Base-by-base conservation (phyloP, 2,329 filamentous ascomycete species). In the Botryotinia convoluta region DNA sequence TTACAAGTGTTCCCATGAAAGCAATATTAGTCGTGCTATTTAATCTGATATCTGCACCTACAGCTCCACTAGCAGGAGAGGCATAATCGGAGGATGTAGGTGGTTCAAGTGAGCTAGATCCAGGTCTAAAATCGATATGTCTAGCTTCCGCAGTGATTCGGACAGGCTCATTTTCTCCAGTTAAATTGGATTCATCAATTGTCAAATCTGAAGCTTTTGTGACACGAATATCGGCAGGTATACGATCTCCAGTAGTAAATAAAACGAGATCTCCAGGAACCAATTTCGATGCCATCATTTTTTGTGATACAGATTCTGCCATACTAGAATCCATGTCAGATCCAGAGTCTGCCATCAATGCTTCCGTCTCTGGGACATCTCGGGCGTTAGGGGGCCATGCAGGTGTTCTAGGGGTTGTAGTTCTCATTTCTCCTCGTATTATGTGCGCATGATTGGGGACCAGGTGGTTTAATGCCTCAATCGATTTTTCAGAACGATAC, bases 1-100 rank as follows among this genome's bases (percentile, higher is more conserved):
- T 93, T 48, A 99, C 94, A 76, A 99, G 83, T 4, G 96, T 99
- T 42, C 96, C 96, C 95, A 99, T 98, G 82, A 98, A 98, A 3
- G 95, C 96, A 81, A 99, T 95, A 79, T 99, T 98, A 79, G 92
- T 93, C 78, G 91, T 89, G 71, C 92, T 91, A 75, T 92, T 93
- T 69, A 92, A 84, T 67, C 89, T 87, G 62, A 93, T 88, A 77
- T 92, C 91, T 42, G 88, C 89, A 75, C 86, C 89, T 77, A 87
- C 89, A 65, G 85, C 88, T 16, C 87, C 88, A 74, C 85, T 86
- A 45, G 87, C 88, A 44, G 88, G 86, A 29, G 87, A 88, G 42
- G 87, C 85, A 77, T 89, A 90, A 62, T 87, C 85, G 18, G 89
- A 89, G 26, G 87, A 87, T 54, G 85, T 82, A 59, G 85, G 85